Conservation (phyloP, 2,329 filamentous ascomycete genomes). For the Gnomoniopsis smithogilvyi region DNA sequence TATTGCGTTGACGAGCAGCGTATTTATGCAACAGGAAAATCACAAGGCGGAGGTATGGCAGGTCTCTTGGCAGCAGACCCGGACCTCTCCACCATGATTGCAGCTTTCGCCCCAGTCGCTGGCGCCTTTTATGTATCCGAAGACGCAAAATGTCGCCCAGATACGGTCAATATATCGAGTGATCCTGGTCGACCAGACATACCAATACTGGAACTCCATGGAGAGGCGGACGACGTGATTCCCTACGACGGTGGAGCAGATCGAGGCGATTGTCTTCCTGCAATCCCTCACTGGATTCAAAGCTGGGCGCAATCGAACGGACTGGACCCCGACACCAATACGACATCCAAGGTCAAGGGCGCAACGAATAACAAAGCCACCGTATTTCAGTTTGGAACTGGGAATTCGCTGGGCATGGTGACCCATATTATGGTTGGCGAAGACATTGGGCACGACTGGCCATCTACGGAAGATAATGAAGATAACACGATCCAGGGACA, state of each 20-base stretch:
- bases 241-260: conserved; percentile 38
- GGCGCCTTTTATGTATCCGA: conserved; percentile 37
- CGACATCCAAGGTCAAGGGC: background rate
- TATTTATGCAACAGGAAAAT: conserved; percentile 39
- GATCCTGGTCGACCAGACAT: conserved; percentile 30
- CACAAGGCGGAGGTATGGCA: conserved; percentile 43
- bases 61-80: conserved; percentile 37
- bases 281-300: conserved; percentile 36
- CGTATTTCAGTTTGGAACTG: conserved; percentile 9
- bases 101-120: conserved; percentile 38
- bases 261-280: conserved; percentile 38
- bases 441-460: conserved; percentile 21
- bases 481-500: conserved; percentile 16
- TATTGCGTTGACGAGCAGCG: conserved; percentile 36
- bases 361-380: background rate
- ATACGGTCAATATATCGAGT: conserved; percentile 30
- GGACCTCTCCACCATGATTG: conserved; percentile 33
- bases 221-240: conserved; percentile 42
- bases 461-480: conserved; percentile 11
- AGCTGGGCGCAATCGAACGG: conserved; percentile 35
- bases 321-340: conserved; percentile 10
- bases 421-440: conserved; percentile 31
- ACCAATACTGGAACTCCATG: conserved; percentile 49
- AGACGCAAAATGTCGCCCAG: conserved; percentile 2
- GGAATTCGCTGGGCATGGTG: conserved; percentile 21